Percentiles rank a stretch among this genome's conserved stretches.
Conservation (phyloP, 345 rosid species). For the Pseudoturritis turrita region DNA sequence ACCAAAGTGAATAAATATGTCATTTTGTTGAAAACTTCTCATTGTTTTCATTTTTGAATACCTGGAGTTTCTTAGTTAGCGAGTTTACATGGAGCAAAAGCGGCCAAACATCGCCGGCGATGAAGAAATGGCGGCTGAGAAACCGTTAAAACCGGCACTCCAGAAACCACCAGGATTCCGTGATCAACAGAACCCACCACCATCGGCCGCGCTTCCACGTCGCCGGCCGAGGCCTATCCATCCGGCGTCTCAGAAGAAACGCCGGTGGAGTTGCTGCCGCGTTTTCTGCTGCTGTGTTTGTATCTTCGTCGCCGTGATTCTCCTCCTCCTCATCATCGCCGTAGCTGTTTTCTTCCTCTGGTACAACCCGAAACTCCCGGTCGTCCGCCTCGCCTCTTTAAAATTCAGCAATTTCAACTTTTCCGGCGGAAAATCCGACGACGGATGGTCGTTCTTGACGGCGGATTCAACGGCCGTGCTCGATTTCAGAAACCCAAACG, state of each 20-base stretch:
- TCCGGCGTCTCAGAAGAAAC: slow-evolving; percentile 44
- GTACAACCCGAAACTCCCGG: slow-evolving; percentile 69
- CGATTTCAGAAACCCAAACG: slow-evolving; percentile 65
- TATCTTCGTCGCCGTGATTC: slow-evolving; percentile 20
- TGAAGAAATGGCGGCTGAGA: slow-evolving; percentile 40
- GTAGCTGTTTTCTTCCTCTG: slow-evolving; percentile 54
- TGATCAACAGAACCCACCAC: slow-evolving; percentile 32
- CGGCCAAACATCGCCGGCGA: slow-evolving; percentile 13
- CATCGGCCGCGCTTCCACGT: slow-evolving; percentile 18
- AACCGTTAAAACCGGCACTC: slow-evolving; percentile 40
- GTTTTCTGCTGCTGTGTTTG: slow-evolving; percentile 49
- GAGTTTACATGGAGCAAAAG: slow-evolving; percentile 13
- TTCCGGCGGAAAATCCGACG: slow-evolving; percentile 39
- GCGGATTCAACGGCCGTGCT: slow-evolving; percentile 43
- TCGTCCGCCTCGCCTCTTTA: slow-evolving; percentile 60
- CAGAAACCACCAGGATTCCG: slow-evolving; percentile 67
- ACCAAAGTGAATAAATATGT: neutral
- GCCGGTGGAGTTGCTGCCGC: slow-evolving; percentile 40
- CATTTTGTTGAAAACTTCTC: neutral
- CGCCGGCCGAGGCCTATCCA: slow-evolving; percentile 30
- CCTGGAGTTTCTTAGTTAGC: neutral
- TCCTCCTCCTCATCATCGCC: slow-evolving; percentile 35
- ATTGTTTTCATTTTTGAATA: neutral
- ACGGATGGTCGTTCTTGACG: slow-evolving; percentile 40
- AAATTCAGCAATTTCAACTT: slow-evolving; percentile 43